phyloP scores from a whole-genome alignment of 768 basidiomycete genomes.

The Krasilnikovozyma curviuscula region DNA sequence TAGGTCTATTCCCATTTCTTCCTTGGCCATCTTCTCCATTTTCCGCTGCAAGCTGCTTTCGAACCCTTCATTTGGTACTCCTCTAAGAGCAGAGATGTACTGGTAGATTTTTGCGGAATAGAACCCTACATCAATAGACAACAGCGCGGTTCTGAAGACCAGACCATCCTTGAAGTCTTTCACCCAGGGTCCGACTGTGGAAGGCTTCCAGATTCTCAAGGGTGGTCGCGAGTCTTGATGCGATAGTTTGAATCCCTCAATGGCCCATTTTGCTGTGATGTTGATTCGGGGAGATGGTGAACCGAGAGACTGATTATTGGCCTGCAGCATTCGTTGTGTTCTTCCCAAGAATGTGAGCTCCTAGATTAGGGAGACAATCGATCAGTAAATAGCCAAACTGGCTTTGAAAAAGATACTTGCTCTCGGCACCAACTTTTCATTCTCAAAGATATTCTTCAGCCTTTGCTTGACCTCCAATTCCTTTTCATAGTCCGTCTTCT shows the following conservation, averaged over 20 bases:
- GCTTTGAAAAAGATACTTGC: background rate
- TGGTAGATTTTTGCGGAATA: constrained; percentile 38
- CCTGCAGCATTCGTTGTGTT: constrained; percentile 29
- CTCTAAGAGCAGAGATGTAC: constrained; percentile 29
- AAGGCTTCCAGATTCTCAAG: background rate
- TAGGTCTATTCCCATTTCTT: constrained; percentile 59
- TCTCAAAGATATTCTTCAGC: constrained; percentile 27
- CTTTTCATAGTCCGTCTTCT: constrained; percentile 24
- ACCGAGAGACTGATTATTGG: constrained; percentile 46
- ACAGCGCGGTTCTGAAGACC: constrained; percentile 44
- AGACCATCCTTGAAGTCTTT: constrained; percentile 31
- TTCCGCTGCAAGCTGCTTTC: constrained; percentile 65
- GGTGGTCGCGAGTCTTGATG: background rate
- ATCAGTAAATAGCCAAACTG: background rate
- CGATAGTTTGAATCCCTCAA: background rate
- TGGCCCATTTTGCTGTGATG: constrained; percentile 56
- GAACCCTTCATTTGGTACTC: constrained; percentile 34
- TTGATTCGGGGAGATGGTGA: constrained; percentile 80
- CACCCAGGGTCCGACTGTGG: constrained; percentile 23
- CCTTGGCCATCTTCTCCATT: constrained; percentile 49
- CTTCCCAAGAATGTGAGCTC: constrained; percentile 23
- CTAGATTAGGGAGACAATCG: background rate
- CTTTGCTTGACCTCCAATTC: constrained; percentile 26
- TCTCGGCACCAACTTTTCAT: constrained; percentile 21
- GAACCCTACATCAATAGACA: constrained; percentile 54